phyloP scores from a whole-genome alignment of 2,329 filamentous ascomycete genomes.

The Stachybotrys echinatus region DNA sequence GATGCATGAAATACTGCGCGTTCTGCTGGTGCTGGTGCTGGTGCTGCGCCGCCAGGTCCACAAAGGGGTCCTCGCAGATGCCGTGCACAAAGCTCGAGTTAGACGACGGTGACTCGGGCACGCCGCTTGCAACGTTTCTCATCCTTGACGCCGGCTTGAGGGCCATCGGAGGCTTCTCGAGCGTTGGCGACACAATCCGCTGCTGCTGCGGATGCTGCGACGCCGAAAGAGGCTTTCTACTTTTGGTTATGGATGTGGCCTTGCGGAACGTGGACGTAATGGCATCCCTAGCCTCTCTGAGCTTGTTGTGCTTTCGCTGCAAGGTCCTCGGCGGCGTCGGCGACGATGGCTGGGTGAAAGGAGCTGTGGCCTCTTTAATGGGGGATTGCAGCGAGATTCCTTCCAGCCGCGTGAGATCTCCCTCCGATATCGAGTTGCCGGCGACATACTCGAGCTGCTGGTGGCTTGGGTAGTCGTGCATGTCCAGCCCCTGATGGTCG shows the following conservation, averaged over 20 bases:
- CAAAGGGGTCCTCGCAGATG: constrained; percentile 32
- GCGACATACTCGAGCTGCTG: constrained; percentile 17
- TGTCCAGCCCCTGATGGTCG: background rate
- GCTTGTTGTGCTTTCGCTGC: constrained; percentile 29
- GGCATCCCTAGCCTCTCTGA: constrained; percentile 29
- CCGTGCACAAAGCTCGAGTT: constrained; percentile 28
- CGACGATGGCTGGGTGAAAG: constrained; percentile 25
- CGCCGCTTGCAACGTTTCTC: constrained; percentile 14
- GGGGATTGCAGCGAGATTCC: constrained; percentile 40
- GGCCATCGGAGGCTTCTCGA: constrained; percentile 24
- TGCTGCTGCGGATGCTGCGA: constrained; percentile 4
- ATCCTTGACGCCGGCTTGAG: constrained; percentile 22
- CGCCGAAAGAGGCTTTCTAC: constrained; percentile 15
- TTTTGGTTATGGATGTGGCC: constrained; percentile 27
- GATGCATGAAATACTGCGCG: constrained; percentile 23
- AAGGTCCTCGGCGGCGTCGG: constrained; percentile 22
- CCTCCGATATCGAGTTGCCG: constrained; percentile 39
- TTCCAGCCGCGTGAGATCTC: constrained; percentile 40
- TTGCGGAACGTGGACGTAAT: constrained; percentile 35
- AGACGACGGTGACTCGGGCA: constrained; percentile 16
- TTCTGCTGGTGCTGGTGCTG: constrained; percentile 13
- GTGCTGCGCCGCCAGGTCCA: constrained; percentile 21
- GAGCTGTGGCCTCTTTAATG: constrained; percentile 16
- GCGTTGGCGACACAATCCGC: constrained; percentile 23
- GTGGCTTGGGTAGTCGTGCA: constrained; percentile 5